Percentiles rank a stretch among this genome's conserved stretches.
Evolutionary conservation across 2,329 filamentous ascomycete genomes (phyloP).

Genomic region (Ophiostoma piceae): DNA sequence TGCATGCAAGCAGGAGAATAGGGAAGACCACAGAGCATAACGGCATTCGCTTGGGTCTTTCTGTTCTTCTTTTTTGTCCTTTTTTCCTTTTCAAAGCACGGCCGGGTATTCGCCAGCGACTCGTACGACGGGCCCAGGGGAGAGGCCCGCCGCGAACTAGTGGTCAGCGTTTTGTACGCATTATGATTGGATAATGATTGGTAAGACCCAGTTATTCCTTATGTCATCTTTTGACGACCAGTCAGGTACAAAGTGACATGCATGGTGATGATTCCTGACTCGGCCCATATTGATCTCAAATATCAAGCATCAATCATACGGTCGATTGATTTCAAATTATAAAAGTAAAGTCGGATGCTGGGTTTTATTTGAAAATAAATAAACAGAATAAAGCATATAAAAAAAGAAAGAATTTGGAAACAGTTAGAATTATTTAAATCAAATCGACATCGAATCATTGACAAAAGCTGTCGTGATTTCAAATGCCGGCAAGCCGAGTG

Average conservation of each 20-base stretch:
- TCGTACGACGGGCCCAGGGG: no score
- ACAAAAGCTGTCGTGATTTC: neutral
- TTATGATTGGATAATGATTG: neutral
- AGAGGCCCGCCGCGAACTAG: neutral
- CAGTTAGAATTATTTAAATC: no score
- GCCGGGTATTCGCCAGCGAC: neutral
- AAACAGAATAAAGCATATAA: neutral
- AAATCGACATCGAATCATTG: no score
- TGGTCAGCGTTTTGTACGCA: neutral
- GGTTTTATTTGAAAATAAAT: neutral
- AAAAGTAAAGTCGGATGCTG: neutral
- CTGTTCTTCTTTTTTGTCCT: neutral
- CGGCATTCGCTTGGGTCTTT: no score
- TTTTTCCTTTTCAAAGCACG: neutral
- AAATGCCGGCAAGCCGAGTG: neutral
- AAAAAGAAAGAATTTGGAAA: neutral
- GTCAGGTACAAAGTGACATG: no score
- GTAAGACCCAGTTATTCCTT: neutral
- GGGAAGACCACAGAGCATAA: neutral
- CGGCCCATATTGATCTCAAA: neutral
- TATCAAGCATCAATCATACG: neutral
- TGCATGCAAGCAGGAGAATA: slow-evolving; percentile 6
- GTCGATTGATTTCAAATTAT: neutral
- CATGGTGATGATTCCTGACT: neutral
- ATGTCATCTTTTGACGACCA: neutral